Conservation (phyloP, 768 basidiomycete genomes). For the Suillus hirtellus region DNA sequence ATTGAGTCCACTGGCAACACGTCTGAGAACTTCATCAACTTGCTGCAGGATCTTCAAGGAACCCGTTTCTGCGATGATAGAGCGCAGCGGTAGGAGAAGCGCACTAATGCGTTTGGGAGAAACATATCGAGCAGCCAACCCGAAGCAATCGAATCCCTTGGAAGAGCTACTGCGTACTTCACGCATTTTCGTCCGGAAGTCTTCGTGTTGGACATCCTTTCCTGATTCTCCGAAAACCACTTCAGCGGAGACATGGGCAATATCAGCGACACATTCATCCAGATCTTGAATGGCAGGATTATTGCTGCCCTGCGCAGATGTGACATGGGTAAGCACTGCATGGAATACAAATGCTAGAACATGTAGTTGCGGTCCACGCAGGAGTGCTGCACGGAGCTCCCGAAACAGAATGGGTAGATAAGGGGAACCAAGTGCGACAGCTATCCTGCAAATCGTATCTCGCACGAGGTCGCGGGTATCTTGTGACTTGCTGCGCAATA, state of each 20-base stretch:
- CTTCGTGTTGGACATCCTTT: constrained; percentile 83
- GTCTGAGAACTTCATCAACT: constrained; percentile 85
- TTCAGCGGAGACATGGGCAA: constrained; percentile 80
- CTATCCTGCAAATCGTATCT: constrained; percentile 81
- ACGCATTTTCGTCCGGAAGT: constrained; percentile 92
- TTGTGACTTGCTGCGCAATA: constrained; percentile 89
- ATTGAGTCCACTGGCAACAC: constrained; percentile 83
- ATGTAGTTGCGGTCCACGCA: constrained; percentile 93
- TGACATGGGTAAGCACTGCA: constrained; percentile 78
- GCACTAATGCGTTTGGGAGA: constrained; percentile 75
- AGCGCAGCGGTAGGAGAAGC: constrained; percentile 75
- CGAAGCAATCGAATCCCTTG: constrained; percentile 85
- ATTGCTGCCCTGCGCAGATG: constrained; percentile 50
- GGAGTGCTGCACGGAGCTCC: constrained; percentile 81
- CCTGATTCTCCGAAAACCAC: constrained; percentile 95
- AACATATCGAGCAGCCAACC: constrained; percentile 74
- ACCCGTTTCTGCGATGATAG: constrained; percentile 85
- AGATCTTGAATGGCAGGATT: constrained; percentile 57
- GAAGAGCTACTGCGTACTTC: constrained; percentile 85
- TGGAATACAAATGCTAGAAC: constrained; percentile 86
- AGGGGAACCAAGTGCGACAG: constrained; percentile 64
- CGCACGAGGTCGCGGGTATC: constrained; percentile 87
- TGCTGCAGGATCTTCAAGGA: constrained; percentile 76
- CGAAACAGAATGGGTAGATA: constrained; percentile 74
- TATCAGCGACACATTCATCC: constrained; percentile 76